phyloP scores from a whole-genome alignment of 2,329 filamentous ascomycete species.

The Neoscytalidium dimidiatum region DNA sequence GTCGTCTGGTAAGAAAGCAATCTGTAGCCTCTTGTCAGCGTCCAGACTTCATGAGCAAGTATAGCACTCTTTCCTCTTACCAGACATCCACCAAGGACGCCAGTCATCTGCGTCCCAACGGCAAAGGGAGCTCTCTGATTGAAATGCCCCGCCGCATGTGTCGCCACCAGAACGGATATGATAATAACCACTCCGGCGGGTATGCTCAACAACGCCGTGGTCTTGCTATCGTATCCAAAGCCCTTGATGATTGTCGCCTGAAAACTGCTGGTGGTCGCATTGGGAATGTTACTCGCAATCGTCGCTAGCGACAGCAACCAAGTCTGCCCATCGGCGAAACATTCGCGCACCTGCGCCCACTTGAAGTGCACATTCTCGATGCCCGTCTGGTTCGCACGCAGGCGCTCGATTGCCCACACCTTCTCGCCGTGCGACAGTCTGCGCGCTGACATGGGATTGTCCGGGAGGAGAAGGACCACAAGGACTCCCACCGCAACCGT shows the following conservation, averaged over 20 bases:
- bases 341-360: constrained; percentile 64
- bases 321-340: constrained; percentile 58
- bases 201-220: constrained; percentile 30
- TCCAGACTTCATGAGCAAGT: constrained; percentile 18
- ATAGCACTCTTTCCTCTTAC: background rate
- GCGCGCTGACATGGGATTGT: constrained; percentile 44
- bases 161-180: constrained; percentile 28
- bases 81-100: constrained; percentile 17
- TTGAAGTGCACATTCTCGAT: constrained; percentile 72
- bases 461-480: constrained; percentile 42
- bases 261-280: constrained; percentile 32
- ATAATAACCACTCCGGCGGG: constrained; percentile 30
- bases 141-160: constrained; percentile 28
- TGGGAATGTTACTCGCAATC: constrained; percentile 26
- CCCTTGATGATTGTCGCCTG: constrained; percentile 34
- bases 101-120: constrained; percentile 21
- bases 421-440: constrained; percentile 41
- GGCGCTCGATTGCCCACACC: constrained; percentile 63
- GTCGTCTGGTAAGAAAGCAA: constrained; percentile 24
- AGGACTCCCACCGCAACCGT: constrained; percentile 31
- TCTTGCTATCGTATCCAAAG: constrained; percentile 31
- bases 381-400: constrained; percentile 74
- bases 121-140: constrained; percentile 29
- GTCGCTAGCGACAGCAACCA: constrained; percentile 40
- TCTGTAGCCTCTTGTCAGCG: constrained; percentile 17